Evolutionary conservation across 208 protist genomes (phyloP).

Genomic region (Entamoeba moshkovskii): DNA sequence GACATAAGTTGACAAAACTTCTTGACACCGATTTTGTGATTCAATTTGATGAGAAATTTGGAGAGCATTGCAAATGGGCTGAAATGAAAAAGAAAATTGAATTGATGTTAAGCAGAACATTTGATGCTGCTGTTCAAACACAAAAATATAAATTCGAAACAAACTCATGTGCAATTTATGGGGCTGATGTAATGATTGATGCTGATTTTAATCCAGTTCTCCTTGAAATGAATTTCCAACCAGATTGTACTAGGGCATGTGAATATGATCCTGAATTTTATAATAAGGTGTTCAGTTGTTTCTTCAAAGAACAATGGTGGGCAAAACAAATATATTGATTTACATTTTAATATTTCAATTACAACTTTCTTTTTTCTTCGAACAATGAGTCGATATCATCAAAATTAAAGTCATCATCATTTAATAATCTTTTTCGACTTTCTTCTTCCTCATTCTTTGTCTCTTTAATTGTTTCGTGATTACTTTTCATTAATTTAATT

Average conservation of each 20-base stretch:
- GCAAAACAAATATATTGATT: too few species aligned
- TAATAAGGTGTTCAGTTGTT: too few species aligned
- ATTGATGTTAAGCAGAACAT: background rate
- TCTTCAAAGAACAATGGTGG: too few species aligned
- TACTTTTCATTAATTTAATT: background rate
- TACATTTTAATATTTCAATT: background rate
- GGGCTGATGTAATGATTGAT: background rate
- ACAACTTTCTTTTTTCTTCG: background rate
- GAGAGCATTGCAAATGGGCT: background rate
- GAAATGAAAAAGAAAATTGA: background rate
- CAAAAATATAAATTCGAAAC: background rate
- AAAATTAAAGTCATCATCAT: background rate
- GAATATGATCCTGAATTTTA: too few species aligned
- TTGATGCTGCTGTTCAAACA: background rate
- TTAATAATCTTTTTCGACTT: background rate
- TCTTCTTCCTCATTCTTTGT: background rate
- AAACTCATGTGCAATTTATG: background rate
- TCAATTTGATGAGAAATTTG: background rate
- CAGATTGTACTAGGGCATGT: too few species aligned
- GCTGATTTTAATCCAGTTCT: too few species aligned
- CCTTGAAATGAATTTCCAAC: too few species aligned
- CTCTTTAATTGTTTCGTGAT: background rate
- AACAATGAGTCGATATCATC: background rate
- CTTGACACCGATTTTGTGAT: background rate
- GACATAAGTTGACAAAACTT: background rate